Conservation (phyloP, 2,329 filamentous ascomycete species). For the Apiospora rasikravindrae region DNA sequence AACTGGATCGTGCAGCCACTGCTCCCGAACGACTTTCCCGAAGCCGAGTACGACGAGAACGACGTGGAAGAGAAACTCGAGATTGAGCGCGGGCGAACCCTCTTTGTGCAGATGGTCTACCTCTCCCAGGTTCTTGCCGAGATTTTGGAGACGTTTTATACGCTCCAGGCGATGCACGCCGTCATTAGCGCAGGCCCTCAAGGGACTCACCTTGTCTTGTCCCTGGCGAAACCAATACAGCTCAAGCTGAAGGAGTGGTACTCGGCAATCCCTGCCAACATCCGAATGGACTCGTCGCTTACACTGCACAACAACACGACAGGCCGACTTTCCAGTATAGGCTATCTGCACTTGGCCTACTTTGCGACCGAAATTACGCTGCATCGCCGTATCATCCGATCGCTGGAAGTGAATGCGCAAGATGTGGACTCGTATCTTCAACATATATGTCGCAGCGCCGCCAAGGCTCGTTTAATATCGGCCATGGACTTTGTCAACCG, state of each 20-base stretch:
- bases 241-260: constrained; percentile 86
- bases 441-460: constrained; percentile 91
- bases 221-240: constrained; percentile 81
- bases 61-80: constrained; percentile 67
- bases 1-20: constrained; percentile 72
- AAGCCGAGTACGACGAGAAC: constrained; percentile 69
- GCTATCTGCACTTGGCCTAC: constrained; percentile 88
- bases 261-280: constrained; percentile 64
- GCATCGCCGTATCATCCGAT: constrained; percentile 87
- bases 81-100: constrained; percentile 68
- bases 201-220: constrained; percentile 74
- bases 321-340: constrained; percentile 63
- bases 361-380: constrained; percentile 94
- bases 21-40: constrained; percentile 63
- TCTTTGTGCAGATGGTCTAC: constrained; percentile 78
- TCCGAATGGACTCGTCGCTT: constrained; percentile 70
- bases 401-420: constrained; percentile 58
- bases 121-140: constrained; percentile 78
- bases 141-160: constrained; percentile 84
- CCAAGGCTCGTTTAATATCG: constrained; percentile 91
- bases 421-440: constrained; percentile 79
- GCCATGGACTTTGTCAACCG: constrained; percentile 98
- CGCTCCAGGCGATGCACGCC: constrained; percentile 74
- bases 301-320: constrained; percentile 44
- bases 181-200: constrained; percentile 70